Evolutionary conservation across 768 basidiomycete genomes (phyloP).

Genomic region (Mycena rosella): DNA sequence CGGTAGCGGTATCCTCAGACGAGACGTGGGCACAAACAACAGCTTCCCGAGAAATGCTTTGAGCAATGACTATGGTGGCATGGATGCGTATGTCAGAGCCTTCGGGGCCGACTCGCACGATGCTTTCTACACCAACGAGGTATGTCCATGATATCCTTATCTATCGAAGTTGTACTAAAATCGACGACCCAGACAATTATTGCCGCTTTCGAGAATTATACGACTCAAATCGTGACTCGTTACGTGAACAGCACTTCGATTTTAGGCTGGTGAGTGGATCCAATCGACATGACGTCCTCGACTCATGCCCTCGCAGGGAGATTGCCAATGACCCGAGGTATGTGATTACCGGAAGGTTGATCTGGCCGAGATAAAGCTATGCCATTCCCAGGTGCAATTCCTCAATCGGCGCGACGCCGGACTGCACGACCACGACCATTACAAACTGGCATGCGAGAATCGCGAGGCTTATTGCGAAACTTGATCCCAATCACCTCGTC

Average conservation of each 20-base stretch:
- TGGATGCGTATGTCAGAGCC: slow-evolving; percentile 69
- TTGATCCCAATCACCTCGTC: slow-evolving; percentile 76
- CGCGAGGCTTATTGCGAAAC: slow-evolving; percentile 55
- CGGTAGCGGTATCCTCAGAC: slow-evolving; percentile 35
- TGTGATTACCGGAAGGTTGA: neutral
- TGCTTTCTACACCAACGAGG: slow-evolving; percentile 66
- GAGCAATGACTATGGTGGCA: slow-evolving; percentile 73
- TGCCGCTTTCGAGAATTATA: slow-evolving; percentile 68
- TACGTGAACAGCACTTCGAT: slow-evolving; percentile 67
- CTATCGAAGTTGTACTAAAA: neutral
- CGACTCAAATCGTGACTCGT: slow-evolving; percentile 65
- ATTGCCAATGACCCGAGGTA: slow-evolving; percentile 77
- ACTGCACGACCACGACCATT: slow-evolving; percentile 64
- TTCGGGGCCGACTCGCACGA: slow-evolving; percentile 63
- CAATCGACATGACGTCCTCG: neutral
- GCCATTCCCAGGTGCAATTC: slow-evolving; percentile 73
- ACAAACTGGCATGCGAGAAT: slow-evolving; percentile 69
- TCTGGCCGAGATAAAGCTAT: slow-evolving; percentile 12
- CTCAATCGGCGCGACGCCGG: slow-evolving; percentile 54
- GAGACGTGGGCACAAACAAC: slow-evolving; percentile 54
- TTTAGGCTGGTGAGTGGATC: slow-evolving; percentile 59
- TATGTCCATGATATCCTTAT: neutral
- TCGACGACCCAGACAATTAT: slow-evolving; percentile 52
- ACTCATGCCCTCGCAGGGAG: slow-evolving; percentile 57
- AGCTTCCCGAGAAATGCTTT: slow-evolving; percentile 63